Evolutionary conservation across 2,329 filamentous ascomycete species (phyloP).

Genomic region (Davidsoniella neocaledoniae): DNA sequence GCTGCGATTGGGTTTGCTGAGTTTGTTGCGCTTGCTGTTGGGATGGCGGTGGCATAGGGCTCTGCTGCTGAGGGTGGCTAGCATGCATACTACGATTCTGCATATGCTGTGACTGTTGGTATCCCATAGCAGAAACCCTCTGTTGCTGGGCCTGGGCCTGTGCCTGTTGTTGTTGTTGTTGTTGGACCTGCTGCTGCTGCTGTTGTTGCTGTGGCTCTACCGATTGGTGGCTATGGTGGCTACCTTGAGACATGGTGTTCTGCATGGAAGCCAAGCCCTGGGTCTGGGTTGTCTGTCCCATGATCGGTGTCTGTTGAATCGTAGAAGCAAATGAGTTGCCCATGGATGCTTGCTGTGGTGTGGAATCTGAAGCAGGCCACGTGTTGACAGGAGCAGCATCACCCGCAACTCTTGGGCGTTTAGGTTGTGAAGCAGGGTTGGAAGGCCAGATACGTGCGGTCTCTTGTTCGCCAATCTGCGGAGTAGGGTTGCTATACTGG

Average conservation of each 20-base stretch:
- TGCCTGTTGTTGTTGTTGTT: conserved; percentile 1
- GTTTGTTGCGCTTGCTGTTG: conserved; percentile 14
- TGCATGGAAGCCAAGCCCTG: conserved; percentile 2
- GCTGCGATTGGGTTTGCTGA: conserved; percentile 2
- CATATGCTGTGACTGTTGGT: conserved; percentile 3
- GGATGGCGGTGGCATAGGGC: not conserved
- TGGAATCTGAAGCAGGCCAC: conserved; percentile 3
- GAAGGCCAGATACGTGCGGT: not conserved
- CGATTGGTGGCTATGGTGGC: conserved; percentile 5
- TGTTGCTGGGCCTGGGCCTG: not conserved
- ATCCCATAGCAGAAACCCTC: not conserved
- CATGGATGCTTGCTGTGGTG: conserved; percentile 6
- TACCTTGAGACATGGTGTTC: conserved; percentile 4
- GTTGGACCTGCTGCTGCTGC: too few relatives aligned
- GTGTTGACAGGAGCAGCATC: conserved; percentile 1
- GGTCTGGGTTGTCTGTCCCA: conserved; percentile 7
- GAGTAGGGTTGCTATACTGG: conserved; percentile 6
- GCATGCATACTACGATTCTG: not conserved
- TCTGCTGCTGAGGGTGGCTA: conserved; percentile 12
- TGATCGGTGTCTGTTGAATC: conserved; percentile 11
- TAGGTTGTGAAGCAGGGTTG: conserved; percentile 6
- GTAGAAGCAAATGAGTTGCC: conserved; percentile 3
- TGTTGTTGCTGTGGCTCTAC: conserved; percentile 6
- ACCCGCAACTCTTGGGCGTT: conserved; percentile 10
- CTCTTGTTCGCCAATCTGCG: conserved; percentile 8